Percentiles rank a stretch among this genome's conserved stretches.
Conservation (phyloP, 495 filamentous ascomycete species). For the Aspergillus saccharolyticus region DNA sequence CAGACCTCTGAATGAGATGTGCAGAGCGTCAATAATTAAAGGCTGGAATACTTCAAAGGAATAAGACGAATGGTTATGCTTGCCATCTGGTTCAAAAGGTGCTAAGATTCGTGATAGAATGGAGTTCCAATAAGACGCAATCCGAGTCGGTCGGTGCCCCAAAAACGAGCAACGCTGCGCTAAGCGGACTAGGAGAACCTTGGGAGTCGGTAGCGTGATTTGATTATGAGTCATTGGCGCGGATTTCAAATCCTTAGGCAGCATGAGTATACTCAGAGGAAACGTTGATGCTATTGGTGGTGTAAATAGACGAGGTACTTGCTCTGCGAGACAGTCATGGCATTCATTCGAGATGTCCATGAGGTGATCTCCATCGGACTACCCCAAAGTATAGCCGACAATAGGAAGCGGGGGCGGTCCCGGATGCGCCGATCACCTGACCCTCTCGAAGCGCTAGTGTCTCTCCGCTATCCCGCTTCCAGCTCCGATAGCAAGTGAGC, state of each 20-base stretch:
- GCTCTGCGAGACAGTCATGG: not conserved
- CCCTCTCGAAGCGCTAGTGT: constrained; percentile 9
- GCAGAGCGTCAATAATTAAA: too few species aligned
- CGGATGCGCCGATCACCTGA: constrained; percentile 30
- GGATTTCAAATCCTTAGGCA: not conserved
- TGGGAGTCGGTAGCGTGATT: not conserved
- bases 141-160: not conserved
- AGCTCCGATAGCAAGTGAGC: not conserved
- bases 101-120: not conserved
- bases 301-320: not conserved
- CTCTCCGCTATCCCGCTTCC: constrained; percentile 4
- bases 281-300: not conserved
- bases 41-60: too few species aligned
- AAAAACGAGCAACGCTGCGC: not conserved
- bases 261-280: not conserved
- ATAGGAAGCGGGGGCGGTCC: constrained; percentile 6
- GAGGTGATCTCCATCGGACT: not conserved
- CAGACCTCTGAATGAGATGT: too few species aligned
- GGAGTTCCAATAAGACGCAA: not conserved
- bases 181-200: not conserved
- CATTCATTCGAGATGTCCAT: too few species aligned
- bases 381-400: not conserved
- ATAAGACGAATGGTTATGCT: too few species aligned
- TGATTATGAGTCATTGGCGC: not conserved
- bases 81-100: too few species aligned